phyloP scores from a whole-genome alignment of 257 asterid species.

The Petunia axillaris region DNA sequence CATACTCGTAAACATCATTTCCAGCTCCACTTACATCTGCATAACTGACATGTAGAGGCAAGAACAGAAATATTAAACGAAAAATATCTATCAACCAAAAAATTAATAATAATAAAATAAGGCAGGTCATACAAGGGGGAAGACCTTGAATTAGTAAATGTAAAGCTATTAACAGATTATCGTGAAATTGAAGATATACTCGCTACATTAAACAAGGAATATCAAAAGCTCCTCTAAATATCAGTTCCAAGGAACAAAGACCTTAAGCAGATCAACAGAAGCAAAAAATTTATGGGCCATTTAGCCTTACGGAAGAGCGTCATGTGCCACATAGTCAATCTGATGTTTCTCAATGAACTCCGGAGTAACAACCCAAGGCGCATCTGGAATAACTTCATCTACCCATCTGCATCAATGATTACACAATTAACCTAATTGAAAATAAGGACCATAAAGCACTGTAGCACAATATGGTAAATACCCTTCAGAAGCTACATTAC shows the following conservation, averaged over 20 bases:
- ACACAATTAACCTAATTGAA: constrained; percentile 22
- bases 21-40: constrained; percentile 77
- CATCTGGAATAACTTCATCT: constrained; percentile 97
- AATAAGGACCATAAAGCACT: not conserved
- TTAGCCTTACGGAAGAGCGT: constrained; percentile 89
- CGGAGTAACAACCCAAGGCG: constrained; percentile 92
- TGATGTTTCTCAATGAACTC: constrained; percentile 87
- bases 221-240: not conserved
- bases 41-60: constrained; percentile 45
- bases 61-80: constrained; percentile 23
- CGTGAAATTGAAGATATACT: not conserved
- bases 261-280: not conserved
- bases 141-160: not conserved
- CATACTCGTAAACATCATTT: constrained; percentile 64
- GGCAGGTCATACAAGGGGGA: not conserved
- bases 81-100: constrained; percentile 11
- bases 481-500: constrained; percentile 16
- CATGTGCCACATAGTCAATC: constrained; percentile 94
- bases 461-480: not conserved
- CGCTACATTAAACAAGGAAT: not conserved
- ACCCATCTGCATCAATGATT: constrained; percentile 76
- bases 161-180: not conserved
- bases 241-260: not conserved
- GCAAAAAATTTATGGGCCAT: constrained; percentile 10
- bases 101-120: not conserved